Evolutionary conservation across 345 rosid genomes (phyloP), one percentile per base, ranked within the genome.

Genomic region (Acer saccharum): DNA sequence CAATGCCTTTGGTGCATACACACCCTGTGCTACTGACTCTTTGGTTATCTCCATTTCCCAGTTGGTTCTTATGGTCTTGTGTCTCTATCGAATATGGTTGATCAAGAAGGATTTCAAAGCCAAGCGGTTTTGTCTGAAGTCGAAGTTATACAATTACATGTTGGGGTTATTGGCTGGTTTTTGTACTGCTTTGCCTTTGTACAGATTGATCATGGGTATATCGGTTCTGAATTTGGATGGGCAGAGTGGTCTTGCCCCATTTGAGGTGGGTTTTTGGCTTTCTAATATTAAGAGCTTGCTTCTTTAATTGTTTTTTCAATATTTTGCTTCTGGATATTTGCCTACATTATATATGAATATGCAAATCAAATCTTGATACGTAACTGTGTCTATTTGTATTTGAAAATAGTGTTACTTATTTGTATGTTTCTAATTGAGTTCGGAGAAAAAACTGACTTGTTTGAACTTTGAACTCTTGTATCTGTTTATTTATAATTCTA

Each of bases 1-100:
- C 76, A 94, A 91, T 89, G 99, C 98, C 18, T 90, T 96, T 84
- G 99, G 99, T 62, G 91, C 89, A 61, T 96, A 94, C 84, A 94
- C 99, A 67, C 99, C 99, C 29, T 94, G 99, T 86, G 97, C 93
- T 55, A 84, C 94, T 23, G 91, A 94, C 81, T 87, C 95, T 65
- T 78, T 94, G 81, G 99, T 94, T 73, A 65, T 94, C 44, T 78
- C 84, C 4, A 21, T 90, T 68, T 87, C 98, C 71, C 90, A 96
- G 78, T 61, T 96, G 84, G 87, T 82, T 78, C 88, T 96, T 65
- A 81, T 90, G 80, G 85, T 87, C 16, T 84, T 96, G 2, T 94
- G 98, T 82, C 74, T 87, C 63, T 92, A 92, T 64, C 89, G 98
- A 14, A 78, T 92, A 74, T 96, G 98, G 98, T 87, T 91, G 74